These are phyloP conservation scores for Odonthalia washingtoniensis DNA, from an alignment of 31 red algal species.

Conservation along the genomic window DNA sequence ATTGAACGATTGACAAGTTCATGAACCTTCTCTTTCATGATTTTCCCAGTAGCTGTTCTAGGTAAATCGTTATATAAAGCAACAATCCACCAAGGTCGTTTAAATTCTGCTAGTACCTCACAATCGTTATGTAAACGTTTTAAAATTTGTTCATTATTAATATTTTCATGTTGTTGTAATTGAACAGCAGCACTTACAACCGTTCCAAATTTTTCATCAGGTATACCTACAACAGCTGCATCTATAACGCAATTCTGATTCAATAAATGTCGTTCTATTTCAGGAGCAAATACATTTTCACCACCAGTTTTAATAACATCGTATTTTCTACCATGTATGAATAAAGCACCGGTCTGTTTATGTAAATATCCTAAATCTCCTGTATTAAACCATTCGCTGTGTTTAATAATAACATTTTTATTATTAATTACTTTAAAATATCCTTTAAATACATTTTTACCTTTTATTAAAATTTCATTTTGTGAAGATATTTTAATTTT, in stretches of 20 bases:
- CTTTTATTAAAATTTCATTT: slow-evolving; percentile 20
- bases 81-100: slow-evolving; percentile 60
- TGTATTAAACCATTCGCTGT: slow-evolving; percentile 63
- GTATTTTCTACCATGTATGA: slow-evolving; percentile 48
- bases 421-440: background rate
- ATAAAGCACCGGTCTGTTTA: slow-evolving; percentile 45
- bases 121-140: slow-evolving; percentile 8
- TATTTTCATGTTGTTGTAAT: slow-evolving; percentile 23
- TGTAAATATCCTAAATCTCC: slow-evolving; percentile 73
- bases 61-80: slow-evolving; percentile 19
- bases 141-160: background rate
- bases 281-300: slow-evolving; percentile 64
- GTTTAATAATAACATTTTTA: background rate
- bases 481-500: background rate
- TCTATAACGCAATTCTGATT: slow-evolving; percentile 43
- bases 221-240: slow-evolving; percentile 74
- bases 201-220: slow-evolving; percentile 60
- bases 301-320: slow-evolving; percentile 81
- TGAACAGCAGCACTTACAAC: slow-evolving; percentile 75
- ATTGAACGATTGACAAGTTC: background rate
- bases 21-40: background rate
- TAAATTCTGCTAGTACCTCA: slow-evolving; percentile 44
- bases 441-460: slow-evolving; percentile 17
- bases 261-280: slow-evolving; percentile 65
- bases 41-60: slow-evolving; percentile 49